Conservation (phyloP, 768 basidiomycete species). For the Leucogyrophana mollusca region DNA sequence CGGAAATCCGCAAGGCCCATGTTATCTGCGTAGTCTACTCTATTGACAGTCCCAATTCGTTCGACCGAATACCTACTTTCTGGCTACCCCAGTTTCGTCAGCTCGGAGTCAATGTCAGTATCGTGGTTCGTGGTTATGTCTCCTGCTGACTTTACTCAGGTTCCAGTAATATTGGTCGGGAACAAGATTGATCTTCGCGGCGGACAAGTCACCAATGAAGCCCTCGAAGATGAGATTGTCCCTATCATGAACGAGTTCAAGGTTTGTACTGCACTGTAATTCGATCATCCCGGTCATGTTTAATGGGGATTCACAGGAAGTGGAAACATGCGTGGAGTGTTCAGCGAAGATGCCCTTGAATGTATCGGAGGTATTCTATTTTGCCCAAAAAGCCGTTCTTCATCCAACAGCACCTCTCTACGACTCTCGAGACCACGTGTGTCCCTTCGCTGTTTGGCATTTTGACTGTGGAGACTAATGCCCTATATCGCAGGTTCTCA, state of each 20-base stretch:
- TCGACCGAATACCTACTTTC: conserved; percentile 96
- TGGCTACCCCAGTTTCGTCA: conserved; percentile 96
- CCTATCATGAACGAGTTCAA: conserved; percentile 99
- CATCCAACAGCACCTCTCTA: conserved; percentile 97
- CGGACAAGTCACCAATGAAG: conserved; percentile 91
- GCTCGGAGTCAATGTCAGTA: conserved; percentile 88
- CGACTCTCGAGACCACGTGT: conserved; percentile 91
- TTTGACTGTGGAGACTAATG: conserved; percentile 10
- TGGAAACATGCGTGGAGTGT: conserved; percentile 96
- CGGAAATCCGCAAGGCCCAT: conserved; percentile 95
- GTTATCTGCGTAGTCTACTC: conserved; percentile 98
- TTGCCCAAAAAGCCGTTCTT: conserved; percentile 96
- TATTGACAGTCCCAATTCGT: conserved; percentile 94
- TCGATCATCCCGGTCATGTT: neutral
- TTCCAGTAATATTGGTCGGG: conserved; percentile 95
- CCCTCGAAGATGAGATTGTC: conserved; percentile 89
- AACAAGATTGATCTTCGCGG: conserved; percentile 98
- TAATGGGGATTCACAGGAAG: conserved; percentile 72
- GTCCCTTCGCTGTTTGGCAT: conserved; percentile 25
- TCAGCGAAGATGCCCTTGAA: conserved; percentile 90
- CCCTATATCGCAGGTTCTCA: conserved; percentile 67
- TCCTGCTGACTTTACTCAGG: conserved; percentile 41
- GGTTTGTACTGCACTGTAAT: no score
- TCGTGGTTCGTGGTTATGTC: conserved; percentile 1
- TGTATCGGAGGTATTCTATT: conserved; percentile 97